Percentiles rank a stretch among this genome's conserved stretches.
Evolutionary conservation across 768 basidiomycete species (phyloP).

Genomic region (Terana coerulea): DNA sequence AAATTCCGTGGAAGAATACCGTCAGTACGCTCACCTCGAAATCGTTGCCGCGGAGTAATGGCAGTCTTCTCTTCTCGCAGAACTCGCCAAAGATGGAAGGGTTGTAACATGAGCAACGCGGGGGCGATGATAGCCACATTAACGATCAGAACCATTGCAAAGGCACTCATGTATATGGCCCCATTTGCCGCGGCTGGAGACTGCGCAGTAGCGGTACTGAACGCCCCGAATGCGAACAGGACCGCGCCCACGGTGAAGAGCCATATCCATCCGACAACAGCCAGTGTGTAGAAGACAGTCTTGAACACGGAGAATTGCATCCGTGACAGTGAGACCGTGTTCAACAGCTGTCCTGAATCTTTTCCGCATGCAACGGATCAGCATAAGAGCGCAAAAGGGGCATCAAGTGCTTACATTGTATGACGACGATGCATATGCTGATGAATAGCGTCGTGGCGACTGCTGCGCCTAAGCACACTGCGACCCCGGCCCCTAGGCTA

Average conservation of each 20-base stretch:
- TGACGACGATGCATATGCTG: constrained; percentile 42
- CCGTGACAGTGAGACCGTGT: constrained; percentile 59
- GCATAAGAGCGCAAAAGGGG: constrained; percentile 5
- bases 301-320: constrained; percentile 59
- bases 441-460: constrained; percentile 59
- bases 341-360: constrained; percentile 54
- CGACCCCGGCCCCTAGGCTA: constrained; percentile 56
- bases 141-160: constrained; percentile 55
- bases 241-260: constrained; percentile 65
- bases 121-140: constrained; percentile 68
- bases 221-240: constrained; percentile 60
- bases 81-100: constrained; percentile 55
- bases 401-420: constrained; percentile 49
- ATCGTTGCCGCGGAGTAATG: constrained; percentile 73
- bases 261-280: constrained; percentile 54
- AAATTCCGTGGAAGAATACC: neutral
- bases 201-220: constrained; percentile 37
- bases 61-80: constrained; percentile 52
- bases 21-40: constrained; percentile 55
- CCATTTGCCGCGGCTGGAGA: constrained; percentile 58
- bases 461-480: constrained; percentile 65
- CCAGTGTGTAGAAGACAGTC: constrained; percentile 57
- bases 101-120: constrained; percentile 70
- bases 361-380: constrained; percentile 6
- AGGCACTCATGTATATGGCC: constrained; percentile 63